Evolutionary conservation across 1,284 basidiomycete genomes (phyloP), one percentile per base, ranked within the genome.

Genomic region (Apiotrichum montevideense): DNA sequence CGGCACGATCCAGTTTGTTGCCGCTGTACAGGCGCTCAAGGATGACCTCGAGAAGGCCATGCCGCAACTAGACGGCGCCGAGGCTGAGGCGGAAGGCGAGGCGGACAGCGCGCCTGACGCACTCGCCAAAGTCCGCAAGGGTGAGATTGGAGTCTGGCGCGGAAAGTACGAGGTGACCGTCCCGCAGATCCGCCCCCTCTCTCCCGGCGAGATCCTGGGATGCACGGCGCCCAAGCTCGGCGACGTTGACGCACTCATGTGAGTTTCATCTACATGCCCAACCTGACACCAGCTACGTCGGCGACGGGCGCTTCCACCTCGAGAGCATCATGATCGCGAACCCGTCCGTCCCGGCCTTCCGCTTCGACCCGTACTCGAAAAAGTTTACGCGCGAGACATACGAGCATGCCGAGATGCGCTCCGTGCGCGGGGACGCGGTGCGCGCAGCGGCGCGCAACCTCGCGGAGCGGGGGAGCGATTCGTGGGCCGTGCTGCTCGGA

Each of bases 251-350:
- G 93, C 90, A 0, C 73, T 97, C 29, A 79, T 97, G 90, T 94
- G 77, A 62, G 85, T 78, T 8, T 11, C 10, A 41, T 3, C 9
- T 4, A 33, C 35, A 14, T 51, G 29, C 6, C 14, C 39, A 21
- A 14, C n/a, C 39, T 42, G 37, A 44, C 37, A 15, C 29, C 67
- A 93, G 91, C 66, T 99, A 98, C 74, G 84, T 99, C 35, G 96
- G 96, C 29, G 96, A 99, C 70, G 96, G 96, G 21, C 86, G 96
- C 11, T 99, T 99, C 79, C 96, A 98, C 72, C 83, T 98, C 14
- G 96, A 99, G 76, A 89, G 90, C 11, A 94, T 98, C 73, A 99
- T 98, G 96, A 98, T 99, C 59, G 92, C 92, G 35, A 99, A 99
- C 74, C 96, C 96, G 0, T 78, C 82, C n/a, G 83, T 98, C 29